Percentiles rank a stretch among this genome's conserved stretches.
Conservation (phyloP, 1,284 basidiomycete species). For the Moesziomyces sp. region DNA sequence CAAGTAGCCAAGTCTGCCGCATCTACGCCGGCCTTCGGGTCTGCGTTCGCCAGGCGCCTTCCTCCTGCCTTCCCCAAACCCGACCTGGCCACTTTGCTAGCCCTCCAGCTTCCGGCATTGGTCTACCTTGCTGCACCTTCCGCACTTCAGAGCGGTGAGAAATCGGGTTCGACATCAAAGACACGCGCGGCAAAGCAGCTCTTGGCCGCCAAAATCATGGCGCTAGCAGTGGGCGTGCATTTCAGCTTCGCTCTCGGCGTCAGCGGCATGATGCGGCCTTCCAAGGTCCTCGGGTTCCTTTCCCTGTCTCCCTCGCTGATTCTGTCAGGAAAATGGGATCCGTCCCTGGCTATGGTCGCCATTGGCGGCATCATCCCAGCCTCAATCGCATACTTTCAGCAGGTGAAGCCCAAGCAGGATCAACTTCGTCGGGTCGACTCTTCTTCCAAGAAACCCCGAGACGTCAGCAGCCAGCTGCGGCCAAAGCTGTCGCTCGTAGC, state of each 20-base stretch:
- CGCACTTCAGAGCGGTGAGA: not conserved
- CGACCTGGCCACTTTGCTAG: conserved; percentile 23
- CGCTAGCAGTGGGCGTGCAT: conserved; percentile 58
- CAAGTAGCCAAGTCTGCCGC: conserved; percentile 4
- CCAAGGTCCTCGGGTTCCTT: conserved; percentile 29
- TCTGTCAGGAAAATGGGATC: conserved; percentile 67
- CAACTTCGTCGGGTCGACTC: conserved; percentile 8
- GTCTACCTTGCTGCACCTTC: conserved; percentile 27
- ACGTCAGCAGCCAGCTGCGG: conserved; percentile 13
- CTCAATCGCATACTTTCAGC: conserved; percentile 64
- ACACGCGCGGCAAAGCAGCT: conserved; percentile 6
- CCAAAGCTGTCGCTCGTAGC: conserved; percentile 26
- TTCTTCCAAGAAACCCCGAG: conserved; percentile 8
- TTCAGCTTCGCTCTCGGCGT: conserved; percentile 64
- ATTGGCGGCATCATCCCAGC: conserved; percentile 70
- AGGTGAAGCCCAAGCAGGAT: conserved; percentile 45
- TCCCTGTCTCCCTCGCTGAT: conserved; percentile 19
- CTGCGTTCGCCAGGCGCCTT: conserved; percentile 9
- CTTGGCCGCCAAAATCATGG: conserved; percentile 39
- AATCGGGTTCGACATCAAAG: too few relatives aligned
- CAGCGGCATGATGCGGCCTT: conserved; percentile 62
- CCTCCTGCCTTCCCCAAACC: conserved; percentile 26
- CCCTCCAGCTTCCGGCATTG: conserved; percentile 55
- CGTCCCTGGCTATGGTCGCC: conserved; percentile 70
- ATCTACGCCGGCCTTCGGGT: not conserved